Evolutionary conservation across 2,329 filamentous ascomycete species (phyloP).

Genomic region (Aspergillus ochraceus): DNA sequence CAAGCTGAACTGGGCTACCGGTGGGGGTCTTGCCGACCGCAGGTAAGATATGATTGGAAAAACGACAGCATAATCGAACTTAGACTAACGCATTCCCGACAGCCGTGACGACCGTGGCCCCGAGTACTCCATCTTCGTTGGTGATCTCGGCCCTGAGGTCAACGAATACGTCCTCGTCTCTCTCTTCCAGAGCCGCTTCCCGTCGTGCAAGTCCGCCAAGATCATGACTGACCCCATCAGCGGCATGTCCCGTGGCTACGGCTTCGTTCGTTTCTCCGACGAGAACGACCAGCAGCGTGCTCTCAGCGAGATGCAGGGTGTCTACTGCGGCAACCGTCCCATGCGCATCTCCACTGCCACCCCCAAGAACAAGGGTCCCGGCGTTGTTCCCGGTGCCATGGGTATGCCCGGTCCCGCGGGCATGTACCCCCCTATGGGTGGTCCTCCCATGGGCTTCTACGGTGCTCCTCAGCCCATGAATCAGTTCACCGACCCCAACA

Average conservation of each 20-base stretch:
- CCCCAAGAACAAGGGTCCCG: conserved; percentile 78
- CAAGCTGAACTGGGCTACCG: conserved; percentile 99
- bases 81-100: conserved; percentile 2
- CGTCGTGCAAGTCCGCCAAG: conserved; percentile 98
- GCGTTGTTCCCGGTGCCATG: conserved; percentile 53
- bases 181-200: conserved; percentile 94
- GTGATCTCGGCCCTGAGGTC: conserved; percentile 94
- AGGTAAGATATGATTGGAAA: too few species aligned
- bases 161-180: conserved; percentile 98
- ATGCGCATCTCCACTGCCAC: conserved; percentile 99
- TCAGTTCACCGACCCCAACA: conserved; percentile 99
- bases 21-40: conserved; percentile 90
- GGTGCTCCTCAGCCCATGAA: conserved; percentile 85
- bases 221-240: conserved; percentile 99
- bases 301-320: conserved; percentile 96
- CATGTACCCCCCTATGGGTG: conserved; percentile 68
- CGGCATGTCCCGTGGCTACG: conserved; percentile 95
- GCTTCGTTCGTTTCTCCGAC: conserved; percentile 95
- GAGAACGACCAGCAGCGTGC: conserved; percentile 96
- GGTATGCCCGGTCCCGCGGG: conserved; percentile 57
- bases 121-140: conserved; percentile 96
- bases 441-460: conserved; percentile 64
- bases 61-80: too few species aligned
- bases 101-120: conserved; percentile 89
- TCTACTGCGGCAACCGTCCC: conserved; percentile 96